Conservation (phyloP, 2,329 filamentous ascomycete genomes). For the Fusarium bulbicola region DNA sequence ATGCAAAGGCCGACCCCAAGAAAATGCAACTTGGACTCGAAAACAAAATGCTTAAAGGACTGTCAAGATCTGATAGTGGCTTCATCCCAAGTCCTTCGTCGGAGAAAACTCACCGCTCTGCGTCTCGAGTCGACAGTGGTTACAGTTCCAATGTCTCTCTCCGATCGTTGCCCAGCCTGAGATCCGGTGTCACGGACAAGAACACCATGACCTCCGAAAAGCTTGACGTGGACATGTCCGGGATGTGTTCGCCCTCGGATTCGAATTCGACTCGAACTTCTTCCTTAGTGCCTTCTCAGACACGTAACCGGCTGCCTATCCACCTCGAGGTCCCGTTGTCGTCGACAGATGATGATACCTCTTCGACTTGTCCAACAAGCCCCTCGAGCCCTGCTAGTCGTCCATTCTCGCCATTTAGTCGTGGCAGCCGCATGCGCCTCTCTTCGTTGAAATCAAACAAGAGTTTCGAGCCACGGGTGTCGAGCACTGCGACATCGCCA, state of each 20-base stretch:
- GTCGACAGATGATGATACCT: constrained; percentile 24
- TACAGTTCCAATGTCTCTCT: constrained; percentile 69
- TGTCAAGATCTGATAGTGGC: constrained; percentile 57
- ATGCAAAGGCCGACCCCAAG: constrained; percentile 50
- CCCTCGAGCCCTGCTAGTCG: constrained; percentile 21
- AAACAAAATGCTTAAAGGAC: constrained; percentile 33
- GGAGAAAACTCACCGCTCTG: constrained; percentile 53
- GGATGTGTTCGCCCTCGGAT: constrained; percentile 25
- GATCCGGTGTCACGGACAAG: constrained; percentile 32
- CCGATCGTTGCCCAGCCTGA: constrained; percentile 57
- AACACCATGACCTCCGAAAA: constrained; percentile 33
- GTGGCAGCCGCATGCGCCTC: constrained; percentile 28
- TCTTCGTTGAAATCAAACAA: constrained; percentile 31
- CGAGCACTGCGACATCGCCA: constrained; percentile 9
- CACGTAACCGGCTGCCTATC: constrained; percentile 24
- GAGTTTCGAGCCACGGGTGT: constrained; percentile 29
- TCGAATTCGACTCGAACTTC: constrained; percentile 32
- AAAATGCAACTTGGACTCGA: constrained; percentile 32
- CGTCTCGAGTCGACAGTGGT: constrained; percentile 68
- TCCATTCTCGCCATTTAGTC: constrained; percentile 33
- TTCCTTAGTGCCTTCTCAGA: constrained; percentile 29
- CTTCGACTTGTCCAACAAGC: constrained; percentile 31
- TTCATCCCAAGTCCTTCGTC: constrained; percentile 58
- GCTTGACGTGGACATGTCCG: constrained; percentile 14
- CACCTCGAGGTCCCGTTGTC: constrained; percentile 30